These are phyloP conservation scores for Colletotrichum noveboracense DNA, from an alignment of 2,329 filamentous ascomycete species.

Conservation along the genomic window DNA sequence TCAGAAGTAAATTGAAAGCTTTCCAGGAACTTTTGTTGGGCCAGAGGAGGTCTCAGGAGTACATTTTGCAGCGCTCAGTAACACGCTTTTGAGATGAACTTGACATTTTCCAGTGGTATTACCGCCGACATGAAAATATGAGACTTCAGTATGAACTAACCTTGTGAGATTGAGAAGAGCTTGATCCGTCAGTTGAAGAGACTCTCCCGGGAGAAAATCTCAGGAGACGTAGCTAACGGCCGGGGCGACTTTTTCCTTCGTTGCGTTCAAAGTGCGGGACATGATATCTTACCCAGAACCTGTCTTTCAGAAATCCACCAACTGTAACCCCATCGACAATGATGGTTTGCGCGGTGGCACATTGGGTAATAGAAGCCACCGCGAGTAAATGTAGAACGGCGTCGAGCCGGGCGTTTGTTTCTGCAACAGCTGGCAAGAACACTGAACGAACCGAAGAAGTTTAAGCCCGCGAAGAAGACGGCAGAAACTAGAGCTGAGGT, in stretches of 20 bases:
- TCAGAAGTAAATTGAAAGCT: constrained; percentile 36
- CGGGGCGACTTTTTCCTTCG: neutral
- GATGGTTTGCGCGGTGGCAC: neutral
- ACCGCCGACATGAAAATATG: constrained; percentile 35
- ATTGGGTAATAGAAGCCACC: neutral
- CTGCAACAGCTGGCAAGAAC: neutral
- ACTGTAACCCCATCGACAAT: neutral
- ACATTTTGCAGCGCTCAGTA: constrained; percentile 30
- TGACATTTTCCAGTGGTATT: neutral
- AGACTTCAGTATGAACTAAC: constrained; percentile 30
- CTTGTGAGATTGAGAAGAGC: constrained; percentile 33
- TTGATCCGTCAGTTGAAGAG: constrained; percentile 36
- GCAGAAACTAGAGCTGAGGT: neutral
- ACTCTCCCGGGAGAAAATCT: constrained; percentile 11
- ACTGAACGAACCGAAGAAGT: neutral
- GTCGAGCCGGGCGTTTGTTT: neutral
- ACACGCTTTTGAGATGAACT: neutral
- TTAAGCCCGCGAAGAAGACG: no score
- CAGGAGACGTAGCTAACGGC: neutral
- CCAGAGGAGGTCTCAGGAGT: constrained; percentile 33
- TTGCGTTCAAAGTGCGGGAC: neutral
- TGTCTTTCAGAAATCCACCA: neutral
- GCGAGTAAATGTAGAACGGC: neutral
- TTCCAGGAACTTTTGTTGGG: constrained; percentile 31
- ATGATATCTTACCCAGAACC: neutral